Evolutionary conservation across 2,329 filamentous ascomycete species (phyloP).

Genomic region (Thelonectria olida): DNA sequence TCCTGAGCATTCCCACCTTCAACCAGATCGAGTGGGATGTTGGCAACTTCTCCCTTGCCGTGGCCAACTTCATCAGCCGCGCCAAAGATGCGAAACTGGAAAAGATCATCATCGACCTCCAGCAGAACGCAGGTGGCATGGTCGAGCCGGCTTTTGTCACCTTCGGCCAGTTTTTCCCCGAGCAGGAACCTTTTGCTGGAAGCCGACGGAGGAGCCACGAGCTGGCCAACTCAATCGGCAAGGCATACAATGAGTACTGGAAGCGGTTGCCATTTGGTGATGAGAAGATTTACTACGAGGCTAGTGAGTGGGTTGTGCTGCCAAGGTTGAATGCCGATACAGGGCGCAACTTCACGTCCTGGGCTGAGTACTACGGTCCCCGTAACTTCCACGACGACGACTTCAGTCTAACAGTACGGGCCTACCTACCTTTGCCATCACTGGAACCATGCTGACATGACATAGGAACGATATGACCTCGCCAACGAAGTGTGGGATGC

Average conservation of each 20-base stretch:
- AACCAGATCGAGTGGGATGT: neutral
- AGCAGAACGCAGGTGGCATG: neutral
- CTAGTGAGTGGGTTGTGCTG: conserved; percentile 7
- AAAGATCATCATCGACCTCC: conserved; percentile 11
- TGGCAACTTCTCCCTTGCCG: neutral
- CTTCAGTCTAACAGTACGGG: neutral
- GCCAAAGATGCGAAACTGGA: neutral
- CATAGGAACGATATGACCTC: conserved; percentile 6
- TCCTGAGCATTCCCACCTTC: conserved; percentile 10
- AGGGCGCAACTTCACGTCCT: neutral
- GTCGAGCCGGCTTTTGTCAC: conserved; percentile 6
- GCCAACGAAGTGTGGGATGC: neutral
- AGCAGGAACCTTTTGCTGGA: neutral
- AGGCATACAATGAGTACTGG: neutral
- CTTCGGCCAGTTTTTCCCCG: conserved; percentile 12
- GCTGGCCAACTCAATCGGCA: neutral
- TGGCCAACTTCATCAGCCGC: neutral
- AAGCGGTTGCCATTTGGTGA: neutral
- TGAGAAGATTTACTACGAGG: neutral
- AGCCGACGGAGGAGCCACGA: conserved; percentile 7
- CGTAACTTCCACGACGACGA: neutral
- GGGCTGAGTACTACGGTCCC: conserved; percentile 9
- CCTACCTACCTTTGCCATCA: too few relatives aligned
- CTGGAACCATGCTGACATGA: neutral
- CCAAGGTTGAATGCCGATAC: neutral